These are phyloP conservation scores for Pseudogymnoascus pannorum DNA, from an alignment of 2,329 filamentous ascomycete species.

Conservation along the genomic window DNA sequence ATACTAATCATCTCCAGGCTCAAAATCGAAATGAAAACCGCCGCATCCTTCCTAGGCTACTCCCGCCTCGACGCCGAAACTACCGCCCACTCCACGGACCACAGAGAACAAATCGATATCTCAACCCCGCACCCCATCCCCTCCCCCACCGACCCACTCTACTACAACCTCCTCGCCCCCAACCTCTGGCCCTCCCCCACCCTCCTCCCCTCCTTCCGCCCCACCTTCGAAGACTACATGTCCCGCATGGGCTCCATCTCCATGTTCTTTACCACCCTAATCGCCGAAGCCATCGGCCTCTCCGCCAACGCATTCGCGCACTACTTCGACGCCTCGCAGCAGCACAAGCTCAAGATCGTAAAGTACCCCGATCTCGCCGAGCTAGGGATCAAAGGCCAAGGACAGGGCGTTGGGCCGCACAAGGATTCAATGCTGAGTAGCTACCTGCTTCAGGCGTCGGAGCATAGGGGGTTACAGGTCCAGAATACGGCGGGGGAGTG, in stretches of 20 bases:
- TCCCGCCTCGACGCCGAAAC: conserved; percentile 59
- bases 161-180: conserved; percentile 69
- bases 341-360: conserved; percentile 86
- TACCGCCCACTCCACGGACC: conserved; percentile 68
- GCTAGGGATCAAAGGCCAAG: conserved; percentile 42
- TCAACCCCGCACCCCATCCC: conserved; percentile 70
- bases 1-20: conserved; percentile 35
- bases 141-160: conserved; percentile 53
- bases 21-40: conserved; percentile 67
- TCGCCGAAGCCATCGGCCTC: conserved; percentile 76
- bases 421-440: conserved; percentile 80
- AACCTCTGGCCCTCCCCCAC: conserved; percentile 68
- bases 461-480: conserved; percentile 72
- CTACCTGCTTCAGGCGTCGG: conserved; percentile 72
- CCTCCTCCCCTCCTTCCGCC: conserved; percentile 59
- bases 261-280: conserved; percentile 67
- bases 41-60: conserved; percentile 64
- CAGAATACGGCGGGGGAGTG: conserved; percentile 72
- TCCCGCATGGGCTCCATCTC: conserved; percentile 64
- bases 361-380: conserved; percentile 71
- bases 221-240: conserved; percentile 69
- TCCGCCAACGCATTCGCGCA: conserved; percentile 61
- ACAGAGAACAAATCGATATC: conserved; percentile 81
- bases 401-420: conserved; percentile 67
- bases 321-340: conserved; percentile 61